Base-by-base conservation (phyloP, 192 early-diverging fungal genomes). In the Rhizoclosmatium sp. region DNA sequence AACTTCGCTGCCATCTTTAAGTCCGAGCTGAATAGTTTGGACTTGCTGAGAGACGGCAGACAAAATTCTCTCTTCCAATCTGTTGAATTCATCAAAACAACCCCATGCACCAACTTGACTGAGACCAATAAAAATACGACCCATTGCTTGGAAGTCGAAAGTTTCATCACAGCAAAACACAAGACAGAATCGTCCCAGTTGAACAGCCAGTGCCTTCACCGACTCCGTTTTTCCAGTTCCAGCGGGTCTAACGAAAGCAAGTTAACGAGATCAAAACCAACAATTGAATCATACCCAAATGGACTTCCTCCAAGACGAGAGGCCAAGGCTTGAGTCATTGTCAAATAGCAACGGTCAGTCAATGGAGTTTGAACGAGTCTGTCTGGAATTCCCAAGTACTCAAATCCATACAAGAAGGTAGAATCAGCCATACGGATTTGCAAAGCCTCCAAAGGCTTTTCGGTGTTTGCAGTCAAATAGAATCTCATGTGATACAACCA, bases 101-200 rank as follows among this genome's bases (percentile, higher is more conserved):
- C n/a, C 45, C 19, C 9, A 21, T 62, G 97, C 98, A 54, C 98
- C 98, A 14, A 99, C 99, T 82, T 96, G 96, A 83, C 93, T 98
- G 76, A 99, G 89, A 71, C 98, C 98, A 76, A 99, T 92, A 83
- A 99, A 99, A 75, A 99, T 99, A 80, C 99, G 95, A 58, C 99
- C 99, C 97, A 99, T 99, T 42, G 99, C 97, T 82, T 99, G 96
- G 89, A 99, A 99, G 85, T 99, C 99, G 88, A 99, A 99, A 79
- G 94, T 98, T 87, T 99, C 99, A 80, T 99, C 99, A 86, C 99
- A 99, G 87, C 99, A 99, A 82, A 99, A 99, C 46, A 99, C 99
- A 69, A 99, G 94, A 40, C 95, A 95, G 83, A 98, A 98, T 40
- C 98, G 91, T 7, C 99, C 99, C 23, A 99, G 88, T 75, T 97